Percentiles rank a stretch among this genome's conserved stretches.
These are phyloP conservation scores for Cucurbita pepo DNA, from an alignment of 306 rosid species.

Conservation along the genomic window DNA sequence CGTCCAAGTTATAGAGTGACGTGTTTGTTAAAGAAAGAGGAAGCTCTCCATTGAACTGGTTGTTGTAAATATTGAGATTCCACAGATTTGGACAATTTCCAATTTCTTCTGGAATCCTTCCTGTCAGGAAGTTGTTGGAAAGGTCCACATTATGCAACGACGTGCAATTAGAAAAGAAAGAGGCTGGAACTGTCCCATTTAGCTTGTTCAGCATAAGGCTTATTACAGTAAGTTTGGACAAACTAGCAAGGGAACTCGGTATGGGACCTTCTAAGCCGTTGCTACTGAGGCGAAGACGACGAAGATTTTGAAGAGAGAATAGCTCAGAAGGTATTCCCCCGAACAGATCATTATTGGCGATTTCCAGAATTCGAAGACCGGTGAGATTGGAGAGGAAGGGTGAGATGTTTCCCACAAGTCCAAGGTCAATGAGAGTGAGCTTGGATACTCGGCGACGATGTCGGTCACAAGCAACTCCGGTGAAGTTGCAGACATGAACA, in stretches of 20 bases:
- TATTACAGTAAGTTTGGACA: conserved; percentile 20
- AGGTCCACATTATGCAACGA: conserved; percentile 24
- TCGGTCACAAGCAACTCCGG: conserved; percentile 27
- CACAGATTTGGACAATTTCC: conserved; percentile 43
- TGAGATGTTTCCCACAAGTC: conserved; percentile 37
- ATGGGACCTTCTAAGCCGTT: conserved; percentile 37
- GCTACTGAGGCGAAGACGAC: conserved; percentile 17
- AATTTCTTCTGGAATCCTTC: conserved; percentile 39
- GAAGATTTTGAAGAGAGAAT: conserved; percentile 28
- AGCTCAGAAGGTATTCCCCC: conserved; percentile 38
- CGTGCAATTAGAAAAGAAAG: conserved; percentile 48
- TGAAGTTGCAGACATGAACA: conserved; percentile 40
- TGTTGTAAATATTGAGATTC: conserved; percentile 46
- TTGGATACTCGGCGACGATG: conserved; percentile 24
- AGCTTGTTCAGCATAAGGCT: conserved; percentile 16
- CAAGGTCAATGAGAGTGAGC: conserved; percentile 13
- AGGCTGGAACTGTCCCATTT: conserved; percentile 32
- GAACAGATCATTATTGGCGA: conserved; percentile 20
- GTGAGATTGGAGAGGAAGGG: conserved; percentile 57
- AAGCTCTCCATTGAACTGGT: conserved; percentile 38
- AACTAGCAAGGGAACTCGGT: conserved; percentile 32
- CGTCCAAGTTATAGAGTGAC: conserved; percentile 23
- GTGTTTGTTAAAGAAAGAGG: conserved; percentile 29
- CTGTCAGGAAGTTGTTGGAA: conserved; percentile 31
- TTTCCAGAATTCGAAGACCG: conserved; percentile 24